Conservation (phyloP, 2,329 filamentous ascomycete genomes). For the Neophaeococcomyces mojaviensis region DNA sequence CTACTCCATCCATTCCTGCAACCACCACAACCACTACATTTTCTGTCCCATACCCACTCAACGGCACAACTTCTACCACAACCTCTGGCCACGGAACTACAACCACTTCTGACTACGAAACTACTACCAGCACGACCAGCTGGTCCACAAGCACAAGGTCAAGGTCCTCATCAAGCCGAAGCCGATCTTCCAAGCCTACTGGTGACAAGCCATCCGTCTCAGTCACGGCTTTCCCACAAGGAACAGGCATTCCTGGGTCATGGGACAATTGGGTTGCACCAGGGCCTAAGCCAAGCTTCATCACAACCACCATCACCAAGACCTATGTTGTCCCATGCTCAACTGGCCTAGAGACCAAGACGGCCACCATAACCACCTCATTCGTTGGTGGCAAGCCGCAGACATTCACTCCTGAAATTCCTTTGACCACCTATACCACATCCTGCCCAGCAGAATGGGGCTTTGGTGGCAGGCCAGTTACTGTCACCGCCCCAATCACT, state of each 20-base stretch:
- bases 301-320: conserved; percentile 1
- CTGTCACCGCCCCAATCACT: not conserved
- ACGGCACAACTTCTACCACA: no score
- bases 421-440: conserved; percentile 2
- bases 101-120: no score
- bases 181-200: no score
- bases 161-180: no score
- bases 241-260: not conserved
- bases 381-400: not conserved
- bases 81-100: no score
- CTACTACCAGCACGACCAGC: no score
- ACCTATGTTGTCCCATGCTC: conserved; percentile 6
- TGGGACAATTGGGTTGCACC: not conserved
- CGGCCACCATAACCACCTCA: not conserved
- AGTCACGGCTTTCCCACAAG: no score
- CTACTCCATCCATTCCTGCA: not conserved
- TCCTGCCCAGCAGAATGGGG: conserved; percentile 5
- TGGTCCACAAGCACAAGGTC: no score
- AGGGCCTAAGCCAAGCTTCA: not conserved
- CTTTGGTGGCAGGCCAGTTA: conserved; percentile 2
- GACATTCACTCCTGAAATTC: not conserved
- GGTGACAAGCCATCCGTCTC: no score
- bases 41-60: no score
- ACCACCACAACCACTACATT: not conserved
- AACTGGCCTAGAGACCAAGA: not conserved